Conservation (phyloP, 352 stramenopile species). For the Phytophthora colocasiae region DNA sequence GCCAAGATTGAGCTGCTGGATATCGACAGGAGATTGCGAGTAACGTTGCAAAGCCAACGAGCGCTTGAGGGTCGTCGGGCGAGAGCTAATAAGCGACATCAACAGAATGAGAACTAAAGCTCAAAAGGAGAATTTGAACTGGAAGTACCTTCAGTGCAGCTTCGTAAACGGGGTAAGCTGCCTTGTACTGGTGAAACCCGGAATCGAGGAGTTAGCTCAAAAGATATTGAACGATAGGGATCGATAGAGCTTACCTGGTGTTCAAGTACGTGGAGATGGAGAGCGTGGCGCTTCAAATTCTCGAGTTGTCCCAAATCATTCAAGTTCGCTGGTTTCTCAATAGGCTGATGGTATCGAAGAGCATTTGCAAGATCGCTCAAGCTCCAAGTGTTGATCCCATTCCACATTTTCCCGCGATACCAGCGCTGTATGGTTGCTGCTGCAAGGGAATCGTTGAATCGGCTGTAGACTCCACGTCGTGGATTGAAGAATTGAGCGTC, state of each 20-base stretch:
- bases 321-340: conserved; percentile 22
- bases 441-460: conserved; percentile 47
- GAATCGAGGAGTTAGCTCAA: background rate
- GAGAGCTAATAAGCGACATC: conserved; percentile 28
- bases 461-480: conserved; percentile 46
- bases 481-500: conserved; percentile 53
- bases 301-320: conserved; percentile 32
- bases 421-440: conserved; percentile 52
- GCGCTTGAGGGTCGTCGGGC: conserved; percentile 44
- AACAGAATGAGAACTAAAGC: background rate
- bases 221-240: background rate
- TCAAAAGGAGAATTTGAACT: background rate
- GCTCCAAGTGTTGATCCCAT: conserved; percentile 53
- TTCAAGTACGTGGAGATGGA: conserved; percentile 58
- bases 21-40: conserved; percentile 72
- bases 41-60: conserved; percentile 58
- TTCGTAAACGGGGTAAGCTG: conserved; percentile 57
- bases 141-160: conserved; percentile 51
- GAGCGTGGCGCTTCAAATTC: conserved; percentile 45
- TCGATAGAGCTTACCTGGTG: conserved; percentile 48
- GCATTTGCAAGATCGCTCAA: conserved; percentile 43
- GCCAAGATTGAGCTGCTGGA: conserved; percentile 61
- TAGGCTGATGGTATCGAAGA: conserved; percentile 49
- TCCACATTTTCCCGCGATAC: conserved; percentile 63
- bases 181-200: conserved; percentile 50